Percentiles rank a stretch among this genome's conserved stretches.
These are phyloP conservation scores for Thielaviopsis musarum DNA, from an alignment of 2,329 filamentous ascomycete genomes.

Conservation along the genomic window DNA sequence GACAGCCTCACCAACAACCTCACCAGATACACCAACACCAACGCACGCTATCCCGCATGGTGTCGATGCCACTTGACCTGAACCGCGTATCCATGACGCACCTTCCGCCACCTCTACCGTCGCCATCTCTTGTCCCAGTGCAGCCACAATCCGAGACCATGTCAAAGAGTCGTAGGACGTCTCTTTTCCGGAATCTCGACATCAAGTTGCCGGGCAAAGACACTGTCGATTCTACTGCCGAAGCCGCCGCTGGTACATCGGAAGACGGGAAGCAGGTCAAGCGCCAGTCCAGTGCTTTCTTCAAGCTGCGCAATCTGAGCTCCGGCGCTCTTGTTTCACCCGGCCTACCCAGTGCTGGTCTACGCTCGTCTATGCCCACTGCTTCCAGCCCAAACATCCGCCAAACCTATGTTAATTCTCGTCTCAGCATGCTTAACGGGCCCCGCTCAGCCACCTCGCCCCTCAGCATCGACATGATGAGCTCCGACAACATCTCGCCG, in stretches of 20 bases:
- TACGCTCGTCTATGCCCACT: neutral
- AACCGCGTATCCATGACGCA: neutral
- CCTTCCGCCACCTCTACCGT: neutral
- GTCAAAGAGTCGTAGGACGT: neutral
- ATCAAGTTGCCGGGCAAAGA: conserved; percentile 1
- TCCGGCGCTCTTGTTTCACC: neutral
- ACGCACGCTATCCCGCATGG: neutral
- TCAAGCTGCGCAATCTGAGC: conserved; percentile 1
- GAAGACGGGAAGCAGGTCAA: neutral
- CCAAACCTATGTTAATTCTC: neutral
- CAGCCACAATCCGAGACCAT: neutral
- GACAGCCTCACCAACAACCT: neutral
- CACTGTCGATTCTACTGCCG: neutral
- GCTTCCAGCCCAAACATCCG: neutral
- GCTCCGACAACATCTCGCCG: conserved; percentile 3
- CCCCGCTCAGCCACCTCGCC: conserved; percentile 7
- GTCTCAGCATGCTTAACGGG: neutral
- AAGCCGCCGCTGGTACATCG: neutral
- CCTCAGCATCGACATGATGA: conserved; percentile 6
- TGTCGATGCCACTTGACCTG: conserved; percentile 2
- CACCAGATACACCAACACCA: neutral
- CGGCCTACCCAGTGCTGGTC: neutral
- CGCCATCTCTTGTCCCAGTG: neutral
- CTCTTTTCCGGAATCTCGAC: neutral
- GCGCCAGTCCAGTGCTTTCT: conserved; percentile 4